A percentile compares a stretch with the other conserved stretches of the same genome.
phyloP scores from a whole-genome alignment of 306 rosid species.

The Cucumis hystrix region DNA sequence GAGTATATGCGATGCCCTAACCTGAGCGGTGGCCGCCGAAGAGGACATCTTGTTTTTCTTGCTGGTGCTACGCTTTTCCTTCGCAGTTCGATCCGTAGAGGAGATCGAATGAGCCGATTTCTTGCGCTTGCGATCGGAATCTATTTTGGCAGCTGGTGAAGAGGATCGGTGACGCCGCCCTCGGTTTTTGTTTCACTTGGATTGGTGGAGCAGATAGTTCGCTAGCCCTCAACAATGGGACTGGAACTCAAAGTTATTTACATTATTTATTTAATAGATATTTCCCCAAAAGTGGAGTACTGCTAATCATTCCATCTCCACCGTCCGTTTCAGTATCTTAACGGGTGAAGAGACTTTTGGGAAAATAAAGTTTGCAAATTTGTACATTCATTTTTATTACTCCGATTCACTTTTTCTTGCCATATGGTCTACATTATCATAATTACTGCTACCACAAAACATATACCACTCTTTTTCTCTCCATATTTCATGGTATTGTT shows the following conservation, averaged over 20 bases:
- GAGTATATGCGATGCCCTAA: slow-evolving; percentile 91
- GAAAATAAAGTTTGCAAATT: not conserved
- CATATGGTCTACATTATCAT: too few species aligned
- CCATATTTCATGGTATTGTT: too few species aligned
- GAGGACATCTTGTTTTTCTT: slow-evolving; percentile 59
- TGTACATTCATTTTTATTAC: not conserved
- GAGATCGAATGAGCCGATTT: slow-evolving; percentile 30
- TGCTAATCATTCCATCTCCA: not conserved
- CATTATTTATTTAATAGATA: not conserved
- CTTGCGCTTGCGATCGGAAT: slow-evolving; percentile 75
- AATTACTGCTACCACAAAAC: too few species aligned
- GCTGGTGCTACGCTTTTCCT: slow-evolving; percentile 24
- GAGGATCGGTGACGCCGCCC: not conserved
- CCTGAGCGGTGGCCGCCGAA: slow-evolving; percentile 36
- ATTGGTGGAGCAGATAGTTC: not conserved
- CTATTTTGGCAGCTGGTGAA: slow-evolving; percentile 30
- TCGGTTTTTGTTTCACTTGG: not conserved
- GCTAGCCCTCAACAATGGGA: not conserved
- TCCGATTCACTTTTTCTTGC: too few species aligned
- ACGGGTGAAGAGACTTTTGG: not conserved
- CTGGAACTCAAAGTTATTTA: not conserved
- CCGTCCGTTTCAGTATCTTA: not conserved
- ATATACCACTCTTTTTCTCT: too few species aligned
- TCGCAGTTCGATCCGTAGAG: slow-evolving; percentile 38
- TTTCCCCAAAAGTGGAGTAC: not conserved